phyloP scores from a whole-genome alignment of 163 green algal species.

The Chloromonas sp. region DNA sequence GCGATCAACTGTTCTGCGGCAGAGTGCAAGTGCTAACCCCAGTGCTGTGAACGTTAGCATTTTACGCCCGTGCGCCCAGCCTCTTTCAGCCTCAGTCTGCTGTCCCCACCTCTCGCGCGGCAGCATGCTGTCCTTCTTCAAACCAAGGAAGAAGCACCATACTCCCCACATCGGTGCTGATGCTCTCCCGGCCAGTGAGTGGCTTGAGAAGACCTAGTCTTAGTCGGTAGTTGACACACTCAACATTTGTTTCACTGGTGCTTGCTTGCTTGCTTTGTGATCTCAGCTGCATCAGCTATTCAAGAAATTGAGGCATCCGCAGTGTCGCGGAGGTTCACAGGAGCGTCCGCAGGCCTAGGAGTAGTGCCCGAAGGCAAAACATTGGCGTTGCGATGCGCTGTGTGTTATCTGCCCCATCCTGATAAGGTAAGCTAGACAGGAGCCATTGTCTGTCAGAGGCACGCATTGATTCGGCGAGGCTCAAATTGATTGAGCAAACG shows the following conservation, averaged over 20 bases:
- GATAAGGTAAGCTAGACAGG: conserved; percentile 41
- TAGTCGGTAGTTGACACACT: neutral
- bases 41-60: too few species aligned
- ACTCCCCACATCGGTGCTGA: neutral
- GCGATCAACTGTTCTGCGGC: too few species aligned
- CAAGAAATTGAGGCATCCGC: neutral
- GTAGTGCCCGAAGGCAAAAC: conserved; percentile 11
- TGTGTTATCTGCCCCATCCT: conserved; percentile 52
- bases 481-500: too few species aligned
- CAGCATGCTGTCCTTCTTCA: too few species aligned
- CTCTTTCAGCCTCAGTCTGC: too few species aligned
- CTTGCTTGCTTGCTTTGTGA: neutral
- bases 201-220: neutral
- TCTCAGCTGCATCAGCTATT: neutral
- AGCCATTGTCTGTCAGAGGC: too few species aligned
- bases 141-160: too few species aligned
- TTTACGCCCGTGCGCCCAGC: too few species aligned
- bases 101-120: too few species aligned
- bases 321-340: too few species aligned
- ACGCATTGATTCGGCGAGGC: too few species aligned
- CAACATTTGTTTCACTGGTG: neutral
- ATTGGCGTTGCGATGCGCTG: conserved; percentile 24
- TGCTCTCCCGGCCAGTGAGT: neutral
- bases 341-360: neutral
- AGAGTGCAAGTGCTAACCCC: too few species aligned